Evolutionary conservation across 2,329 filamentous ascomycete genomes (phyloP).

Genomic region (Colletotrichum cuscutae): DNA sequence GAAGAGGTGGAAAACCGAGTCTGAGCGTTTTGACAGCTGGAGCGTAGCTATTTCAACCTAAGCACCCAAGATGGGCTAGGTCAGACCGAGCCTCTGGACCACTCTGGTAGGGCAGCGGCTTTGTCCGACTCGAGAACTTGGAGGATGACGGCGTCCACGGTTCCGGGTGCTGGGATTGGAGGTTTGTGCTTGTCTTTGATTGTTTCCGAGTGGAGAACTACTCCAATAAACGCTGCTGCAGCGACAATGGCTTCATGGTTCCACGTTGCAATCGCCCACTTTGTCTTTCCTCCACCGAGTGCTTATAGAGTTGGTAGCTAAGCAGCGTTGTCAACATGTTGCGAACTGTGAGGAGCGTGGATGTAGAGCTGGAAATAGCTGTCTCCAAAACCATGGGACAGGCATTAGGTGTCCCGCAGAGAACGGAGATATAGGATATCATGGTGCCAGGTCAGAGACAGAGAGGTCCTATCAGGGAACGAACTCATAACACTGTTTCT

Average conservation of each 20-base stretch:
- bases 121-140: neutral
- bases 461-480: neutral
- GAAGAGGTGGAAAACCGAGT: neutral
- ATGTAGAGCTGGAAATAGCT: neutral
- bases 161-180: neutral
- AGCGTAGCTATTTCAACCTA: neutral
- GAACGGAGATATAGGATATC: neutral
- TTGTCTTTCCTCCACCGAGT: neutral
- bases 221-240: slow-evolving; percentile 18
- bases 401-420: neutral
- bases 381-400: neutral
- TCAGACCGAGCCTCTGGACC: neutral
- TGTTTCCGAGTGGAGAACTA: slow-evolving; percentile 7
- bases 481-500: neutral
- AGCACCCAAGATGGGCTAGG: neutral
- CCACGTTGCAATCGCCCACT: neutral
- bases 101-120: neutral
- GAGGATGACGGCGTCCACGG: neutral
- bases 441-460: neutral
- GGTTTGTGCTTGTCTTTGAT: slow-evolving; percentile 1
- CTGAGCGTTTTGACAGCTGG: neutral
- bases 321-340: neutral
- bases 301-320: neutral
- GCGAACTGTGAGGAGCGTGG: neutral
- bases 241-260: slow-evolving; percentile 11